Base-by-base conservation (phyloP, 148 eudicot species). In the Tetragonia tetragonoides region DNA sequence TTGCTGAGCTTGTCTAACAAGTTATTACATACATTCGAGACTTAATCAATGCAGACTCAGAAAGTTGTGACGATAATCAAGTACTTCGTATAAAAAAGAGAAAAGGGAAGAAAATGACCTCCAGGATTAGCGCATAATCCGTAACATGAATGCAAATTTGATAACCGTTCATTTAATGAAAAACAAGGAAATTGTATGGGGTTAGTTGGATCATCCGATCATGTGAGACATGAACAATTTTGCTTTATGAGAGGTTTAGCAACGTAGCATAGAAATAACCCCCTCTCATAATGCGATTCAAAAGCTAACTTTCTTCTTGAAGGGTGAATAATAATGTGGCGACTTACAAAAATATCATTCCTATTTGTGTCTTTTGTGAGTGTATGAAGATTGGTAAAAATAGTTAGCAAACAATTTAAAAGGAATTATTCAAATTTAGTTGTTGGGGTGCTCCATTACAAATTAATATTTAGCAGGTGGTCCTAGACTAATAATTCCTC, bases 121-220 rank as follows among this genome's bases (percentile, higher is more conserved):
- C 10, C 10, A 63, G 8, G 15, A 61, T 41, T 20, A 47, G 7
- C 12, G 9, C 41, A 23, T 6, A n/a, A 24, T 4, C 6, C 39
- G 16, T 6, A 8, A 20, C 11, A 40, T 62, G 54, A 23, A 75
- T n/a, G 6, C 42, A 20, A 41, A 61, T 18, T n/a, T 41, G 41
- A 62, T 60, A 74, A 40, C 11, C 15, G 11, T n/a, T 17, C 20
- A 9, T 18, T 59, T 2, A 1, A 20, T 5, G 41, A 12, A 41
- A 47, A 51, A 53, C 40, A 53, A 71, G 60, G 16, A 28, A 11
- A 14, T 24, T 49, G 15, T 14, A 12, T 49, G 46, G 20, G 56
- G 53, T n/a, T 74, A 42, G 77, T 62, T 74, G 53, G 34, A 61
- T 74, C 68, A 62, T 62, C 62, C 39, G 34, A 61, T 74, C 68